These are phyloP conservation scores for Penicillium diatomitis DNA, from an alignment of 495 filamentous ascomycete genomes.

Conservation along the genomic window DNA sequence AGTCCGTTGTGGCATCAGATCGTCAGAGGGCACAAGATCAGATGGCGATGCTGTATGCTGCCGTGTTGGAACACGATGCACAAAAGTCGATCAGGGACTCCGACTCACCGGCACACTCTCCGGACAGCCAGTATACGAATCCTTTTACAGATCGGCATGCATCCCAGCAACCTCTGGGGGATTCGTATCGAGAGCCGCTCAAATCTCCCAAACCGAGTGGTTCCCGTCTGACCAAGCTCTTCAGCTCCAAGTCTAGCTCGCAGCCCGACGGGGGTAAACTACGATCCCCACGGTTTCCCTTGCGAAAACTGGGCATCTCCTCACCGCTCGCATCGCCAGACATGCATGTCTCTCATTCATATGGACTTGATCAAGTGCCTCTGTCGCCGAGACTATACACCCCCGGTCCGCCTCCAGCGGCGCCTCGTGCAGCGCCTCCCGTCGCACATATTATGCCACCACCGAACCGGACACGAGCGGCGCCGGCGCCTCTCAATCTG, in stretches of 20 bases:
- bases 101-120: conserved; percentile 22
- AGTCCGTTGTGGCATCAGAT: conserved; percentile 63
- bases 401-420: conserved; percentile 45
- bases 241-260: conserved; percentile 49
- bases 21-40: conserved; percentile 62
- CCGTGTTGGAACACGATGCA: conserved; percentile 83
- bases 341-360: conserved; percentile 25
- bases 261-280: conserved; percentile 42
- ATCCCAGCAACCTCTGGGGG: conserved; percentile 9
- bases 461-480: conserved; percentile 16
- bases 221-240: conserved; percentile 38
- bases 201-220: conserved; percentile 23
- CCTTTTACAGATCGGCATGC: conserved; percentile 29
- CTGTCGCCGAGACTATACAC: conserved; percentile 50
- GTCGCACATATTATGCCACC: conserved; percentile 12
- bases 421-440: conserved; percentile 17
- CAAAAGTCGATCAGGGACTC: conserved; percentile 36
- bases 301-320: conserved; percentile 49
- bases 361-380: conserved; percentile 43
- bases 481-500: conserved; percentile 28
- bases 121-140: conserved; percentile 28
- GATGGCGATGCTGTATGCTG: conserved; percentile 82
- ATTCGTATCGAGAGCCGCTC: conserved; percentile 9
- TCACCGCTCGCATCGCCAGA: conserved; percentile 47
- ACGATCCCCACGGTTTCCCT: conserved; percentile 40